A percentile compares a stretch with the other conserved stretches of the same genome.
Evolutionary conservation across 148 eudicot species (phyloP).

Genomic region (Cornus florida): DNA sequence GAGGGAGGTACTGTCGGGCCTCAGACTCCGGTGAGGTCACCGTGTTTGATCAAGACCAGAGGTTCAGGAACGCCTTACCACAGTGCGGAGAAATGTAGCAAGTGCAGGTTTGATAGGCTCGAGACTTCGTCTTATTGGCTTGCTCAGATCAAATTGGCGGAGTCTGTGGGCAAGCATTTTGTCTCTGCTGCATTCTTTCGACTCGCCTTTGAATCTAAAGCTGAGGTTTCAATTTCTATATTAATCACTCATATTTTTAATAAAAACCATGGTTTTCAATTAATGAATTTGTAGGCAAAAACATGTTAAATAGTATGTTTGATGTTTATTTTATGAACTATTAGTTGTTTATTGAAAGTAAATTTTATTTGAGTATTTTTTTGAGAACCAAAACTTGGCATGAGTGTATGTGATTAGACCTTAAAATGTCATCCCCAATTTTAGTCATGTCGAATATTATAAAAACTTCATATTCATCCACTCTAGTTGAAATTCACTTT

Average conservation of each 20-base stretch:
- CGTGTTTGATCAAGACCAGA: constrained; percentile 19
- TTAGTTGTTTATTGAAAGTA: no score
- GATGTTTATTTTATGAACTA: no score
- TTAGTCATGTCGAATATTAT: no score
- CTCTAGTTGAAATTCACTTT: no score
- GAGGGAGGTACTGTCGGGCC: constrained; percentile 12
- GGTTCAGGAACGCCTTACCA: constrained; percentile 35
- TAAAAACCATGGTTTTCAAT: no score
- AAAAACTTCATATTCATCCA: no score
- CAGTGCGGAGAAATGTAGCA: constrained; percentile 47
- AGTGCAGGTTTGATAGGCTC: constrained; percentile 44
- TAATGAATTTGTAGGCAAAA: neutral
- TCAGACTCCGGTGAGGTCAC: constrained; percentile 28
- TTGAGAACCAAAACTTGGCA: no score
- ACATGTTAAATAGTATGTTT: neutral
- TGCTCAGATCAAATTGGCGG: constrained; percentile 43
- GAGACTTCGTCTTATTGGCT: constrained; percentile 57
- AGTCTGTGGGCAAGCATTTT: constrained; percentile 45
- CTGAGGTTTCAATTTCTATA: constrained; percentile 32
- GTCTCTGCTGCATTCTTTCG: constrained; percentile 44
- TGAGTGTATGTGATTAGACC: no score
- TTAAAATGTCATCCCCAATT: no score
- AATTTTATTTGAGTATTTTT: no score
- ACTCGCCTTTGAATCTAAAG: constrained; percentile 42
- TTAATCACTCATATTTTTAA: no score